These are phyloP conservation scores for Vicia faba DNA, from an alignment of 306 rosid genomes.

Conservation along the genomic window DNA sequence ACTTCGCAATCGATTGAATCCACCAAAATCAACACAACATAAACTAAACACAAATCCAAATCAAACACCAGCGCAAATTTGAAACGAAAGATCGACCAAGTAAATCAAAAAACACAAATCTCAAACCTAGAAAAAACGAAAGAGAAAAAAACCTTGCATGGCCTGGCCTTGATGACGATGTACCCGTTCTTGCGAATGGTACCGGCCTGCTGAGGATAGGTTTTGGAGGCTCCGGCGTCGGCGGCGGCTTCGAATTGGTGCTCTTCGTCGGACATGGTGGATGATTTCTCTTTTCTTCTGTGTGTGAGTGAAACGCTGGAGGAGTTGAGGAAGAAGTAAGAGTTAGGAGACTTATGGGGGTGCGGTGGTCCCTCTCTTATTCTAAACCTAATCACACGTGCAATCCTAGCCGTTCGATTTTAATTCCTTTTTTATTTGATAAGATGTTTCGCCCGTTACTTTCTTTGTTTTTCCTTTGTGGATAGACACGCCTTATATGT, in stretches of 20 bases:
- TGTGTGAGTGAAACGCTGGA: neutral
- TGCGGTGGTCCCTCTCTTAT: slow-evolving; percentile 27
- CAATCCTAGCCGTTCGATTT: slow-evolving; percentile 5
- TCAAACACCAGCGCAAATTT: neutral
- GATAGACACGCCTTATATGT: too few relatives aligned
- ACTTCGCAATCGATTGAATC: neutral
- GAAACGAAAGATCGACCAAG: neutral
- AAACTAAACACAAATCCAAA: neutral
- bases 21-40: neutral
- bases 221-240: slow-evolving; percentile 74
- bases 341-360: neutral
- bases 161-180: slow-evolving; percentile 67
- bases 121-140: neutral
- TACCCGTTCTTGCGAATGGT: slow-evolving; percentile 73
- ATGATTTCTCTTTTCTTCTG: neutral
- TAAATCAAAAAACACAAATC: neutral
- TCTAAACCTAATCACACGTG: slow-evolving; percentile 1
- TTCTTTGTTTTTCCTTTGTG: too few relatives aligned
- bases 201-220: slow-evolving; percentile 72
- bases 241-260: slow-evolving; percentile 73
- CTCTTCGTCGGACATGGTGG: slow-evolving; percentile 67
- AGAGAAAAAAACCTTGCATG: slow-evolving; percentile 56
- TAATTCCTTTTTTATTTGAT: neutral
- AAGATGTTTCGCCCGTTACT: too few relatives aligned
- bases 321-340: neutral